Base-by-base conservation (phyloP, 139 green algal species). In the Pleodorina starrii region DNA sequence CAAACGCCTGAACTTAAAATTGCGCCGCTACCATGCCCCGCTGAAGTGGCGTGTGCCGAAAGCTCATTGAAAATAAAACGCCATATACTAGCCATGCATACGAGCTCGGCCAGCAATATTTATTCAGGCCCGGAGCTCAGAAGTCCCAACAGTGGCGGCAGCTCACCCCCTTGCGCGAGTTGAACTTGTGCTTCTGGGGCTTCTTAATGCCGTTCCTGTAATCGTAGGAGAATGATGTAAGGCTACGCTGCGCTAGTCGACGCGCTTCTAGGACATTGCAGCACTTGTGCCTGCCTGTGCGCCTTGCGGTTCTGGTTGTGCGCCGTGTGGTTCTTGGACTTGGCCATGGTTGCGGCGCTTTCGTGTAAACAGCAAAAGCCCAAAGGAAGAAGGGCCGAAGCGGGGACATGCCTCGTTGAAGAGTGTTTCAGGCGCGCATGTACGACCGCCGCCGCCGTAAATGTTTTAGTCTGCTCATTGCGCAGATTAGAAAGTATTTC, bases 231-330 rank as follows among this genome's bases (percentile, higher is more conserved):
- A 21, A 80, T 32, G 73, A 35, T 54, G 42, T 42, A 12, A n/a
- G n/a, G n/a, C n/a, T n/a, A n/a, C n/a, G n/a, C n/a, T n/a, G n/a
- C n/a, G n/a, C n/a, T n/a, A n/a, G n/a, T n/a, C n/a, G n/a, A n/a
- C 42, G 59, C 25, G 38, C 16, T 12, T 73, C 10, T 17, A 73
- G 27, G 21, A 48, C 46, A 46, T 29, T 3, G 17, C 69, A 2
- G 32, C 35, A 77, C 1, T 10, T 48, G 40, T 59, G 42, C 74
- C 74, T 82, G 74, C 74, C 74, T 88, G 82, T 99, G 97, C 38
- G 92, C 91, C 97, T 99, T 99, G 74, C 94, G 94, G 79, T 91
- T 96, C 95, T 99, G 97, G 93, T 99, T 99, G 94, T 98, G 96
- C 63, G 95, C 95, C 25, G 97, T 99, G 92, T 99, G 97, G 92